phyloP scores from a whole-genome alignment of 768 basidiomycete species.

The Phaeolepiota aurea region DNA sequence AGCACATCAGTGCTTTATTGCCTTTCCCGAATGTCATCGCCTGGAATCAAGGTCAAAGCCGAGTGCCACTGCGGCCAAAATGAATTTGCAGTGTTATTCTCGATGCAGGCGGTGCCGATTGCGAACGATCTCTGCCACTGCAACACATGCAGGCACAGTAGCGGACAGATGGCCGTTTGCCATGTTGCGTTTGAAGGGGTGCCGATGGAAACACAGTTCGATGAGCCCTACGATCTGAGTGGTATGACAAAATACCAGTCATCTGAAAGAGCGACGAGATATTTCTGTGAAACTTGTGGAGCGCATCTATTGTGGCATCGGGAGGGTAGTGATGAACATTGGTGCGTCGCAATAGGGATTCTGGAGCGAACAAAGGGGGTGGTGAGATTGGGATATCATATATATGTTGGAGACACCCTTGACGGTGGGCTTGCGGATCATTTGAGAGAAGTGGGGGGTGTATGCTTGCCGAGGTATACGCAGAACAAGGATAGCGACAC shows the following conservation, averaged over 20 bases:
- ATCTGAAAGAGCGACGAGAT: constrained; percentile 12
- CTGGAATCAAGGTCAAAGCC: too few species aligned
- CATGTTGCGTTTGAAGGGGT: constrained; percentile 7
- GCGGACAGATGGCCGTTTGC: constrained; percentile 14
- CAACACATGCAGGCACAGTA: constrained; percentile 18
- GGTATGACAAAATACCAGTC: constrained; percentile 15
- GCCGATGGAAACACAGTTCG: constrained; percentile 1
- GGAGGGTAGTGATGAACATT: constrained; percentile 8
- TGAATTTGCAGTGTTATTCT: constrained; percentile 12
- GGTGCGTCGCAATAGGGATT: constrained; percentile 17
- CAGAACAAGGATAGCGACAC: constrained; percentile 9
- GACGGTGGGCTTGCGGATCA: constrained; percentile 24
- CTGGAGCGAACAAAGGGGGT: constrained; percentile 17
- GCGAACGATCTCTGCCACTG: constrained; percentile 18
- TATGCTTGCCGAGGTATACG: constrained; percentile 12
- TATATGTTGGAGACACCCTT: constrained; percentile 18
- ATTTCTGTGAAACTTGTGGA: constrained; percentile 20
- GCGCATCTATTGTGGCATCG: constrained; percentile 17
- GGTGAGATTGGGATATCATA: constrained; percentile 14
- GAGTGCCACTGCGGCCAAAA: constrained; percentile 18
- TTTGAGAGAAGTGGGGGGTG: constrained; percentile 9
- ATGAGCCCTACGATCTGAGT: constrained; percentile 10
- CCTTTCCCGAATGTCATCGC: too few species aligned
- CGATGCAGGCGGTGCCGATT: constrained; percentile 12
- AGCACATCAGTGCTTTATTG: too few species aligned